phyloP scores from a whole-genome alignment of 2,329 filamentous ascomycete species.

The Podosphaera fusca region DNA sequence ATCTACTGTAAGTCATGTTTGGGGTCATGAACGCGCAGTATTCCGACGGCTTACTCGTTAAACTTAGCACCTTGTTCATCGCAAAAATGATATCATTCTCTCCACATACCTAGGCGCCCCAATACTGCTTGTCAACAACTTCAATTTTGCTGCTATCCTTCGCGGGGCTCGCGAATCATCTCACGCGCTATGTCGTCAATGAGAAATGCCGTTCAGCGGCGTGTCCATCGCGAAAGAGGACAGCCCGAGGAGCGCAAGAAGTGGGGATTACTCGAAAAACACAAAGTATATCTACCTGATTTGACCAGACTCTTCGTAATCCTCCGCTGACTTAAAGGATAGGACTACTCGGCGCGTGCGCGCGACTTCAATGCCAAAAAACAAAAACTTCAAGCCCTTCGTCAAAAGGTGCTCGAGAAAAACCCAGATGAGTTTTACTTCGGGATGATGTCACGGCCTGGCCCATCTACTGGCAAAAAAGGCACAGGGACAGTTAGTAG shows the following conservation, averaged over 20 bases:
- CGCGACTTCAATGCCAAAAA: slow-evolving; percentile 46
- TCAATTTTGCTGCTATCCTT: too few species aligned
- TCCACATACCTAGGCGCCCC: too few species aligned
- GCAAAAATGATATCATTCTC: too few species aligned
- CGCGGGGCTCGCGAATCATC: too few species aligned
- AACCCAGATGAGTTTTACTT: slow-evolving; percentile 57
- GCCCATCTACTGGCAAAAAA: slow-evolving; percentile 22
- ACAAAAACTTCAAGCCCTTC: slow-evolving; percentile 30
- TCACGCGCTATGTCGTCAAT: slow-evolving; percentile 28
- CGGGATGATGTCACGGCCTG: slow-evolving; percentile 36
- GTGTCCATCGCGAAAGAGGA: slow-evolving; percentile 72
- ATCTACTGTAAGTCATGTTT: too few species aligned
- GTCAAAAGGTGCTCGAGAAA: slow-evolving; percentile 36
- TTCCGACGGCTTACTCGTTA: too few species aligned
- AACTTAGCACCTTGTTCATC: too few species aligned
- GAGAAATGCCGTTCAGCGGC: slow-evolving; percentile 47
- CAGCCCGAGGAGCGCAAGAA: slow-evolving; percentile 65
- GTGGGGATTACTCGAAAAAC: slow-evolving; percentile 85
- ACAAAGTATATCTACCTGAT: slow-evolving; percentile 36
- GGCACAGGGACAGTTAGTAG: slow-evolving; percentile 33
- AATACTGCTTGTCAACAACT: too few species aligned
- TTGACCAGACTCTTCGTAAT: background rate
- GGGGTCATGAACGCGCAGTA: slow-evolving; percentile 16
- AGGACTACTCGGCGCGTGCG: slow-evolving; percentile 43
- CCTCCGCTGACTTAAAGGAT: background rate